Conservation (phyloP, 257 asterid genomes). For the Ajuga chamaepitys region DNA sequence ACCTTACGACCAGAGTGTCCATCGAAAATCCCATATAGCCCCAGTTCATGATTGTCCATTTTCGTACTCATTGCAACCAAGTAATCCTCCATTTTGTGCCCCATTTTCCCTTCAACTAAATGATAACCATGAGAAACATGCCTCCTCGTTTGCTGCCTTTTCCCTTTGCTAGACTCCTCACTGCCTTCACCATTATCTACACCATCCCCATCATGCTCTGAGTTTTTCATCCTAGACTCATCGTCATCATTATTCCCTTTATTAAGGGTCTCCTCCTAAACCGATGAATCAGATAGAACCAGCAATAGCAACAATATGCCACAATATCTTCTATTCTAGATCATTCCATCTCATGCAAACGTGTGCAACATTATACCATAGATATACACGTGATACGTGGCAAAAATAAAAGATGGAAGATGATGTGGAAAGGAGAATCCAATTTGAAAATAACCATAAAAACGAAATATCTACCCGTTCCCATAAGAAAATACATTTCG, state of each 20-base stretch:
- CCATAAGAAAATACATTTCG: too few species aligned
- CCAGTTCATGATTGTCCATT: conserved; percentile 27
- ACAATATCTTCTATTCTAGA: too few species aligned
- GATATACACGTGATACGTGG: too few species aligned
- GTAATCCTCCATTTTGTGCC: conserved; percentile 48
- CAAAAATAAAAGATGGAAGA: too few species aligned
- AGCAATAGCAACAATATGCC: too few species aligned
- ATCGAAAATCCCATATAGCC: conserved; percentile 43
- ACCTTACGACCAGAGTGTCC: conserved; percentile 44
- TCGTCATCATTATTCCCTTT: neutral
- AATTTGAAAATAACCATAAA: too few species aligned
- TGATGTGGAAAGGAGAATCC: too few species aligned
- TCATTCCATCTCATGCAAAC: too few species aligned
- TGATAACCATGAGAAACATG: conserved; percentile 29
- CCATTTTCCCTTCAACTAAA: conserved; percentile 44
- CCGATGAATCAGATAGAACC: neutral
- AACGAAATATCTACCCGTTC: too few species aligned
- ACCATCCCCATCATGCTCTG: neutral
- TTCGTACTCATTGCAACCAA: conserved; percentile 24
- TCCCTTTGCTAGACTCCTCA: neutral
- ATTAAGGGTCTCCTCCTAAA: conserved; percentile 1
- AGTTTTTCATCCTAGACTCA: neutral
- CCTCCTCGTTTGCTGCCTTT: neutral
- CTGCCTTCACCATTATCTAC: neutral
- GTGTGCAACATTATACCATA: too few species aligned